These are phyloP conservation scores for Aspergillus nomiae DNA, from an alignment of 2,329 filamentous ascomycete species.

Conservation along the genomic window DNA sequence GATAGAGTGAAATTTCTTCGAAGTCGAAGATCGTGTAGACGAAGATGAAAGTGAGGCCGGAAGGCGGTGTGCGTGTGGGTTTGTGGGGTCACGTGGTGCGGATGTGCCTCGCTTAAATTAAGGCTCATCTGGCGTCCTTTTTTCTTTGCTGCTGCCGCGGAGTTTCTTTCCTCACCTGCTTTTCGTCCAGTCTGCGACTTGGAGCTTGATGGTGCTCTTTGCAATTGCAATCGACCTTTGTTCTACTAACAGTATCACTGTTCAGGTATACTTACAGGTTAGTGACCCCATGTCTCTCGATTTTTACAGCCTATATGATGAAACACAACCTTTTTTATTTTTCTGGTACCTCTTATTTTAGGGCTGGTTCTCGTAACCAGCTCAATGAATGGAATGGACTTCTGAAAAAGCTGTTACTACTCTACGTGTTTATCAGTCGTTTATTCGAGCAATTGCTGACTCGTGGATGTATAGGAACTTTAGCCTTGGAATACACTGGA, in stretches of 20 bases:
- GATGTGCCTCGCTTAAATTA: constrained; percentile 10
- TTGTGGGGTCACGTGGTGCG: constrained; percentile 10
- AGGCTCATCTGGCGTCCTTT: neutral
- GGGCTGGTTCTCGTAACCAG: constrained; percentile 49
- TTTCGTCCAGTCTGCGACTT: neutral
- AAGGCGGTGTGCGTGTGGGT: neutral
- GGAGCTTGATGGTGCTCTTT: neutral
- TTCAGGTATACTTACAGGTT: constrained; percentile 20
- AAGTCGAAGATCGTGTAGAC: neutral
- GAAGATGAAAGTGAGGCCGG: neutral
- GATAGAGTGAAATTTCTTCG: constrained; percentile 1
- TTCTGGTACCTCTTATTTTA: constrained; percentile 99
- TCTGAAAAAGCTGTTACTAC: constrained; percentile 60
- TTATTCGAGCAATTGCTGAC: constrained; percentile 16
- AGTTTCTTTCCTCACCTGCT: neutral
- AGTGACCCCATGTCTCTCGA: constrained; percentile 32
- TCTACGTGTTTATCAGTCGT: constrained; percentile 4
- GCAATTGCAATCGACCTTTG: neutral
- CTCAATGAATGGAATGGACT: constrained; percentile 83
- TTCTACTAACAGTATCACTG: neutral
- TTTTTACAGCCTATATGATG: constrained; percentile 61
- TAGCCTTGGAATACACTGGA: neutral
- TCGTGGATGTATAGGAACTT: constrained; percentile 3
- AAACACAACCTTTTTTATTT: constrained; percentile 64
- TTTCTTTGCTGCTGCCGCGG: neutral